phyloP scores from a whole-genome alignment of 257 asterid species.

The Plantago major region DNA sequence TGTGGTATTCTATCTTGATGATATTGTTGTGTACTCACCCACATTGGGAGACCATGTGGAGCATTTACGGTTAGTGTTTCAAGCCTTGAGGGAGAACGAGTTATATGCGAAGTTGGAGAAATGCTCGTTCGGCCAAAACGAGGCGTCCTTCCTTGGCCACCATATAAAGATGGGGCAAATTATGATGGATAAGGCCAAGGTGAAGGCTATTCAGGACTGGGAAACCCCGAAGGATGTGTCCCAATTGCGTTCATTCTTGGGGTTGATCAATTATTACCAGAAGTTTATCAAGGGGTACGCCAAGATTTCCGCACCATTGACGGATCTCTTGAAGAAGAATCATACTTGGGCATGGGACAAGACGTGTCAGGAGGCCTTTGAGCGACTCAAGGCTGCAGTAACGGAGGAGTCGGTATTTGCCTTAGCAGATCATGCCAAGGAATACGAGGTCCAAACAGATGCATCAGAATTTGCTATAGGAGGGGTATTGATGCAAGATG shows the following conservation, averaged over 20 bases:
- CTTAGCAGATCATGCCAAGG: background rate
- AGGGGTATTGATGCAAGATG: background rate
- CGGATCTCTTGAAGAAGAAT: background rate
- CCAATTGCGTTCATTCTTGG: background rate
- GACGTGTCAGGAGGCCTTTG: background rate
- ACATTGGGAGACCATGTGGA: background rate
- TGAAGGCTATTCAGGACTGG: background rate
- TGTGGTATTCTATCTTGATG: too few species aligned
- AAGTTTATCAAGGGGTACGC: background rate
- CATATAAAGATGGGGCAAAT: background rate
- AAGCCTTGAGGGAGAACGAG: background rate
- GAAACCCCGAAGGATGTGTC: background rate
- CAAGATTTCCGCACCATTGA: background rate
- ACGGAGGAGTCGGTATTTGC: background rate
- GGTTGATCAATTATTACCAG: background rate
- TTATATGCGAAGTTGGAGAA: conserved; percentile 9
- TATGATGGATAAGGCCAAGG: background rate
- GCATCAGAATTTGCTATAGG: conserved; percentile 13
- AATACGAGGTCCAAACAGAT: background rate
- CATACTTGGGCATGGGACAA: background rate
- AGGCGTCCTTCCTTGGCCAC: background rate
- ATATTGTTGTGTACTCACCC: background rate
- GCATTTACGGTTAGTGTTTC: background rate
- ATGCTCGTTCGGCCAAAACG: background rate
- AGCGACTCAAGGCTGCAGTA: background rate